Evolutionary conservation across 2,329 filamentous ascomycete genomes (phyloP).

Genomic region (Aspergillus nomiae): DNA sequence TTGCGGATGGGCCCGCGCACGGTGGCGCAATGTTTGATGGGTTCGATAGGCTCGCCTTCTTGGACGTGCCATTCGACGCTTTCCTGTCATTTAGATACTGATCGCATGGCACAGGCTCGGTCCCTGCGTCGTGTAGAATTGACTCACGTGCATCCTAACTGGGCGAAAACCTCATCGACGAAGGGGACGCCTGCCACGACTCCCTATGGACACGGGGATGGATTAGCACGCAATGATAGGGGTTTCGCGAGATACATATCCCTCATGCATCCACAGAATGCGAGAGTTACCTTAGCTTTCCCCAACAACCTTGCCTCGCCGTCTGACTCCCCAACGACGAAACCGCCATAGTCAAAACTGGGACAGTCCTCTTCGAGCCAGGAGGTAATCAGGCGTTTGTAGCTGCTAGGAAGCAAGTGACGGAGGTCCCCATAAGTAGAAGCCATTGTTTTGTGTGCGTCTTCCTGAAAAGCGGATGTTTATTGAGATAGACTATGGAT

Average conservation of each 20-base stretch:
- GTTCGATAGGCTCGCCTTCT: slow-evolving; percentile 72
- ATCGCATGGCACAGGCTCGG: background rate
- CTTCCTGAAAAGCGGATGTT: background rate
- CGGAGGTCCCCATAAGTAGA: slow-evolving; percentile 61
- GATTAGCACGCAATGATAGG: background rate
- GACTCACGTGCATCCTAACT: slow-evolving; percentile 76
- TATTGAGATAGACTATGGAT: background rate
- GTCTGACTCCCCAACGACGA: slow-evolving; percentile 73
- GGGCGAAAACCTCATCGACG: slow-evolving; percentile 88
- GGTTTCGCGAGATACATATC: background rate
- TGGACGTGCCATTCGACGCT: slow-evolving; percentile 81
- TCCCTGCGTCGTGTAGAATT: background rate
- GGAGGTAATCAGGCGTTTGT: slow-evolving; percentile 74
- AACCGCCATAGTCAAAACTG: slow-evolving; percentile 95
- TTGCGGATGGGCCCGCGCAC: slow-evolving; percentile 81
- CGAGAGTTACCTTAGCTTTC: slow-evolving; percentile 52
- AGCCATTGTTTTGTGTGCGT: slow-evolving; percentile 48
- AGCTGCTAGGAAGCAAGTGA: slow-evolving; percentile 80
- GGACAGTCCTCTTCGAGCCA: slow-evolving; percentile 98
- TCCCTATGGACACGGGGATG: slow-evolving; percentile 51
- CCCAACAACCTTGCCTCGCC: slow-evolving; percentile 55
- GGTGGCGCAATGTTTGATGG: slow-evolving; percentile 71
- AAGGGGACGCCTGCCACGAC: slow-evolving; percentile 91
- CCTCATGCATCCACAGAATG: background rate
- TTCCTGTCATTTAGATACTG: background rate